Base-by-base conservation (phyloP, 2,329 filamentous ascomycete species). In the Ophiocordyceps camponoti-floridani region DNA sequence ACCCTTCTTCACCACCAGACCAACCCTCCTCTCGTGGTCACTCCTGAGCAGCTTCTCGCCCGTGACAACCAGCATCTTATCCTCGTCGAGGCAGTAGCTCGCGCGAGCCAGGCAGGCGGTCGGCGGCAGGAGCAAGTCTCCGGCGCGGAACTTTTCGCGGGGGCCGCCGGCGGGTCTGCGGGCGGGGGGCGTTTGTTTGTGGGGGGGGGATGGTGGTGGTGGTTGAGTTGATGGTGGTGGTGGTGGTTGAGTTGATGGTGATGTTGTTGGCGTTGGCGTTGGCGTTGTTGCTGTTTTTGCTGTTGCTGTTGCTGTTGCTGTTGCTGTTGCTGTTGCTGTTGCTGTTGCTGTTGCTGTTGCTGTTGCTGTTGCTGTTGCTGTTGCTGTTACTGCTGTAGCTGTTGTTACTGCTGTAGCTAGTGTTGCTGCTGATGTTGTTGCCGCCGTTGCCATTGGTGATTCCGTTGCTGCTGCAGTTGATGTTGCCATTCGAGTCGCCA, bases 101-200 rank as follows among this genome's bases (percentile, higher is more conserved):
- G n/a, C n/a, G n/a, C n/a, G n/a, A n/a, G n/a, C n/a, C n/a, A 61
- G 45, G 0, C 50, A 54, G 1, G 54, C 47, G 0, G 48, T 47
- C n/a, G n/a, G n/a, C n/a, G n/a, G n/a, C n/a, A n/a, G 23, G 63
- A 58, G 0, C 0, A 58, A 51, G 40, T 67, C 66, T 1, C 57
- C 57, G 0, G 53, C 48, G 1, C 60, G 54, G 37, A 65, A 67
- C 46, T 69, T 69, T 41, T 69, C 65, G 4, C 60, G 60, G 11
- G 54, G 47, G 0, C 54, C 35, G 35, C 35, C 35, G 6, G 14
- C 35, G 14, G 35, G 35, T 38, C 35, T n/a, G 6, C 35, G 35
- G 14, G 35, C 35, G 14, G 35, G 35, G 2, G 35, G 14, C n/a
- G n/a, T n/a, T n/a, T n/a, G n/a, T n/a, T n/a, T n/a, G n/a, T n/a